Percentiles rank a stretch among this genome's conserved stretches.
These are phyloP conservation scores for Dentipellis fragilis DNA, from an alignment of 768 basidiomycete species.

Conservation along the genomic window DNA sequence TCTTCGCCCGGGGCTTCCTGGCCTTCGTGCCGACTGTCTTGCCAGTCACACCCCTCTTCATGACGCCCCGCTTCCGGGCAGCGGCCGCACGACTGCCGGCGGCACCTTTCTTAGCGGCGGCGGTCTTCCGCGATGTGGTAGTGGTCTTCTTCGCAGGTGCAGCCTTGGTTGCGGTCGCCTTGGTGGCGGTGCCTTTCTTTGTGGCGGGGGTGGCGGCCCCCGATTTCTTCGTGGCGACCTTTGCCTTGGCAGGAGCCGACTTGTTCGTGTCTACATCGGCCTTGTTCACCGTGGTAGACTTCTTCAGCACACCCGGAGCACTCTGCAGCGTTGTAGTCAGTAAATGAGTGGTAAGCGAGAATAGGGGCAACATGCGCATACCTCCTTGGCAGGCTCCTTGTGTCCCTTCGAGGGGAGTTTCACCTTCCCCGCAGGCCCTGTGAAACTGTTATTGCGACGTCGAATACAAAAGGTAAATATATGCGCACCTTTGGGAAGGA, in stretches of 20 bases:
- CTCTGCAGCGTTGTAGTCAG: constrained; percentile 10
- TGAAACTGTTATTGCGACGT: not conserved
- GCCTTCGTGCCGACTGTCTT: not conserved
- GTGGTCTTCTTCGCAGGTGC: not conserved
- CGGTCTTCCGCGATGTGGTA: constrained; percentile 24
- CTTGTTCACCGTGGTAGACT: constrained; percentile 13
- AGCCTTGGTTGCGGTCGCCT: constrained; percentile 13
- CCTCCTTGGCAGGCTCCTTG: constrained; percentile 42
- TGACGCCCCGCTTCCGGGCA: not conserved
- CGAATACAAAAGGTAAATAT: not conserved
- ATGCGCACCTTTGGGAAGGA: constrained; percentile 35
- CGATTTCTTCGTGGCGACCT: constrained; percentile 11
- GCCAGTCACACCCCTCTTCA: not conserved
- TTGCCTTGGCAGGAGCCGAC: constrained; percentile 14
- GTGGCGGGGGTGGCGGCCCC: not conserved
- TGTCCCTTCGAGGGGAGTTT: constrained; percentile 50
- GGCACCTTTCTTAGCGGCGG: constrained; percentile 19
- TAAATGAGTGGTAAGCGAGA: not conserved
- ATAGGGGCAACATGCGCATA: constrained; percentile 16
- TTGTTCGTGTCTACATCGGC: constrained; percentile 11
- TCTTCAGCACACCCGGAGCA: constrained; percentile 24
- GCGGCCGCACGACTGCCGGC: not conserved
- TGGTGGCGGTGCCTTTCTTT: constrained; percentile 1
- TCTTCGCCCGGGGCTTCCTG: not conserved
- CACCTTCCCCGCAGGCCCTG: constrained; percentile 59